Conservation (phyloP, 768 basidiomycete species). For the Leccinellum luteum region DNA sequence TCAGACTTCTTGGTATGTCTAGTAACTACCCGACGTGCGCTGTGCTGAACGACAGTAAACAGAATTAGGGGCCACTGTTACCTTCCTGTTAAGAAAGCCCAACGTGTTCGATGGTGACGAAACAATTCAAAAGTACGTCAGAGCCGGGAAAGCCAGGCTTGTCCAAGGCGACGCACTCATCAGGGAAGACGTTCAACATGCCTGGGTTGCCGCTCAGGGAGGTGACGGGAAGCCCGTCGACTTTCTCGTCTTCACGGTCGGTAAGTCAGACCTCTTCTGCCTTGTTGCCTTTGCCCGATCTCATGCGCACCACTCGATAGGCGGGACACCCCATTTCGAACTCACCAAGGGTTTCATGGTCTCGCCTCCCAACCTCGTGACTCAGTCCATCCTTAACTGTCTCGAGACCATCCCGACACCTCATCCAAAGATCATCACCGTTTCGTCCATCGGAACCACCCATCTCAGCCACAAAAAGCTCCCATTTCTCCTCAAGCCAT, state of each 20-base stretch:
- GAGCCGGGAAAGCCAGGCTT: constrained; percentile 49
- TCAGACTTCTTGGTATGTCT: constrained; percentile 46
- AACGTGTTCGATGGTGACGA: constrained; percentile 53
- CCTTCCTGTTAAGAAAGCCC: constrained; percentile 57
- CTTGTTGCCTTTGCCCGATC: neutral
- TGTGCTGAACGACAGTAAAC: neutral
- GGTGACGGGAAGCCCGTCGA: constrained; percentile 41
- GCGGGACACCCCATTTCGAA: constrained; percentile 39
- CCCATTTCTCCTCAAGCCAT: constrained; percentile 45
- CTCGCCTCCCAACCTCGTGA: constrained; percentile 55
- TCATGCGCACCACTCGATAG: constrained; percentile 4
- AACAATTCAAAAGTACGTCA: constrained; percentile 49
- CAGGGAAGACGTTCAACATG: constrained; percentile 47
- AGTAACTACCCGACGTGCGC: no score
- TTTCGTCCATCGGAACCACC: constrained; percentile 55
- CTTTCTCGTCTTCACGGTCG: constrained; percentile 59
- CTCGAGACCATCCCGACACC: constrained; percentile 51
- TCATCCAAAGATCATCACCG: constrained; percentile 48
- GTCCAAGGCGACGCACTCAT: constrained; percentile 61
- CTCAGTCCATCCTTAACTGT: constrained; percentile 52
- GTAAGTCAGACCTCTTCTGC: constrained; percentile 32
- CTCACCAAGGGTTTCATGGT: constrained; percentile 48
- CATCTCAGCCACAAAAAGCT: constrained; percentile 41
- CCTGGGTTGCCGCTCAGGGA: constrained; percentile 44
- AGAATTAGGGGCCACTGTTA: constrained; percentile 60